These are phyloP conservation scores for Lentinula lateritia DNA, from an alignment of 768 basidiomycete species.

Conservation along the genomic window DNA sequence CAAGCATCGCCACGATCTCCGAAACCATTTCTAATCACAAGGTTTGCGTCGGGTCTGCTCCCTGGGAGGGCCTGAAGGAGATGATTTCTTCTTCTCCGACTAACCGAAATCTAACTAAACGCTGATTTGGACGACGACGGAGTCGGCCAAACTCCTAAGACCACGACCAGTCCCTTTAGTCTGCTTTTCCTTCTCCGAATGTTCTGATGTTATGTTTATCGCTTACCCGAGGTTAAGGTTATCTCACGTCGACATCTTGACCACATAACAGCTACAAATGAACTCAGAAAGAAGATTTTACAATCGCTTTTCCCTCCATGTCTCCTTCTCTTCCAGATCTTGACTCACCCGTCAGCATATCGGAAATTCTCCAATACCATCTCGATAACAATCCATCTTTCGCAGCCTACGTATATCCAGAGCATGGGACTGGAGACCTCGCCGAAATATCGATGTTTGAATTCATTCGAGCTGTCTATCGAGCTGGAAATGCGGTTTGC, in stretches of 20 bases:
- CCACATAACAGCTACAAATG: background rate
- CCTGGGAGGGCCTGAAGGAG: too few relatives aligned
- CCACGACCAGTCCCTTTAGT: background rate
- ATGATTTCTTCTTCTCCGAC: too few relatives aligned
- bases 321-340: constrained; percentile 14
- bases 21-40: too few relatives aligned
- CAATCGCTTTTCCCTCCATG: background rate
- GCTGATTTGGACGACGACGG: too few relatives aligned
- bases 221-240: background rate
- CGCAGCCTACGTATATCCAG: constrained; percentile 12
- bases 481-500: constrained; percentile 15
- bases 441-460: constrained; percentile 17
- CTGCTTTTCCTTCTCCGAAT: background rate
- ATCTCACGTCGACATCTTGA: background rate
- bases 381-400: constrained; percentile 12
- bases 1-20: too few relatives aligned
- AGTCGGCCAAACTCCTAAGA: too few relatives aligned
- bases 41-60: too few relatives aligned
- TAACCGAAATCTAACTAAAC: too few relatives aligned
- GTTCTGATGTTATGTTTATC: background rate
- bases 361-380: constrained; percentile 19
- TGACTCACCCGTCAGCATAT: constrained; percentile 14
- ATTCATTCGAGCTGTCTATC: constrained; percentile 21
- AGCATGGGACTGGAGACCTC: constrained; percentile 6
- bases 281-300: too few relatives aligned